Percentiles rank a stretch among this genome's conserved stretches.
phyloP scores from a whole-genome alignment of 148 eudicot species.

The Pouteria glomerata region DNA sequence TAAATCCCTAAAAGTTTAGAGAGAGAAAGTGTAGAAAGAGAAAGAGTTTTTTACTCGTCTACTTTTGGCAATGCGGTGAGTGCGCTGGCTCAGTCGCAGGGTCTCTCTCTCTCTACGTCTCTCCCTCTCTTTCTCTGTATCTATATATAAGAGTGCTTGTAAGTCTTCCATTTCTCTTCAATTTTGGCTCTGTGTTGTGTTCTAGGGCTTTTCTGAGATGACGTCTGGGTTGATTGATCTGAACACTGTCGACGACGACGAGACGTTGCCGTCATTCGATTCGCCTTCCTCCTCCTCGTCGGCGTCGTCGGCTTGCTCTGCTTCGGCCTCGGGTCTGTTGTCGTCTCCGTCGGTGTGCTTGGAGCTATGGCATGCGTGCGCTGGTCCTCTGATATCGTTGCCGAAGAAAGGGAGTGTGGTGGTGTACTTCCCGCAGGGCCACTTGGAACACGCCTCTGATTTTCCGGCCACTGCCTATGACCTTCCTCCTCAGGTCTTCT shows the following conservation, averaged over 20 bases:
- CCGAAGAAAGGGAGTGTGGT: conserved; percentile 82
- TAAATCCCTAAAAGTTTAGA: no score
- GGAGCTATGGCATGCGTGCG: conserved; percentile 99
- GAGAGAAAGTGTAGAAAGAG: not conserved
- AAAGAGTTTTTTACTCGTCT: not conserved
- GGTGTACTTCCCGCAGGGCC: conserved; percentile 89
- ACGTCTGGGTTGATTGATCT: conserved; percentile 81
- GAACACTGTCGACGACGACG: conserved; percentile 62
- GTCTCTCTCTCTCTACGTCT: not conserved
- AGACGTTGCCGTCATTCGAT: conserved; percentile 25
- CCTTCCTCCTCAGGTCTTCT: conserved; percentile 87
- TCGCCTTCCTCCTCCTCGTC: conserved; percentile 13
- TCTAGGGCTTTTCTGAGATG: conserved; percentile 25
- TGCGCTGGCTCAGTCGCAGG: no score
- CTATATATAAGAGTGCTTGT: not conserved
- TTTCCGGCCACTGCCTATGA: conserved; percentile 33
- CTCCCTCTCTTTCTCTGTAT: not conserved
- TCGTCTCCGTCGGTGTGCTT: conserved; percentile 54
- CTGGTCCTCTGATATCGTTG: conserved; percentile 70
- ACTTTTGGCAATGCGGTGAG: no score
- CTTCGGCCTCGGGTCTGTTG: conserved; percentile 14
- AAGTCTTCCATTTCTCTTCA: not conserved
- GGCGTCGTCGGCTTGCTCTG: conserved; percentile 25
- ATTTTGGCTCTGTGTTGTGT: not conserved
- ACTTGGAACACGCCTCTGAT: conserved; percentile 52